phyloP scores from a whole-genome alignment of 2,329 filamentous ascomycete genomes.

The Penicillium sp. region DNA sequence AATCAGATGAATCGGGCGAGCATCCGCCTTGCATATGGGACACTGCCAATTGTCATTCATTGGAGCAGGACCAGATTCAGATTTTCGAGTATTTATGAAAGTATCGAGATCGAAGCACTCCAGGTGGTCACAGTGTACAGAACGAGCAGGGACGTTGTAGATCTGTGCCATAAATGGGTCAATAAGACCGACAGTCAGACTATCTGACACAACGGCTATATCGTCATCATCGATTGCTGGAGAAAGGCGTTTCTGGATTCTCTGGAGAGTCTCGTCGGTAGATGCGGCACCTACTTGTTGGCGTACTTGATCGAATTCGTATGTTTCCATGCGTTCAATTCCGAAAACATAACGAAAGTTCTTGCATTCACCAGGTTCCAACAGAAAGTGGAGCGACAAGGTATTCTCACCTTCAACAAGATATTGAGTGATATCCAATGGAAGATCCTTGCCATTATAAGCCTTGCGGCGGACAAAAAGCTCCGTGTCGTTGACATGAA shows the following conservation, averaged over 20 bases:
- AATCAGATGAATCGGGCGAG: conserved; percentile 70
- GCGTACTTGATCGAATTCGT: conserved; percentile 46
- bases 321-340: conserved; percentile 70
- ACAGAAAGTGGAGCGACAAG: conserved; percentile 58
- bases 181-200: conserved; percentile 65
- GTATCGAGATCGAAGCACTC: conserved; percentile 90
- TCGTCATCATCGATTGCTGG: conserved; percentile 59
- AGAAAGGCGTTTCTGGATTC: conserved; percentile 60
- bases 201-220: conserved; percentile 61
- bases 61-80: conserved; percentile 48
- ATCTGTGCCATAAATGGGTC: conserved; percentile 70
- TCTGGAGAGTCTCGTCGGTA: conserved; percentile 55
- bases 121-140: conserved; percentile 70
- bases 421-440: conserved; percentile 71
- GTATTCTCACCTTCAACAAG: conserved; percentile 65
- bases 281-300: conserved; percentile 46
- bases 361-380: conserved; percentile 40
- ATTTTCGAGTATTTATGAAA: conserved; percentile 70
- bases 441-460: conserved; percentile 75
- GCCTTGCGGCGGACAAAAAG: conserved; percentile 67
- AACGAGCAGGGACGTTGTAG: conserved; percentile 73
- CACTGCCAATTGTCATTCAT: conserved; percentile 73
- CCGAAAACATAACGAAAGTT: conserved; percentile 62
- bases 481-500: conserved; percentile 67
- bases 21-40: conserved; percentile 79